phyloP scores from a whole-genome alignment of 139 green algal genomes.

The Gonium pectorale region DNA sequence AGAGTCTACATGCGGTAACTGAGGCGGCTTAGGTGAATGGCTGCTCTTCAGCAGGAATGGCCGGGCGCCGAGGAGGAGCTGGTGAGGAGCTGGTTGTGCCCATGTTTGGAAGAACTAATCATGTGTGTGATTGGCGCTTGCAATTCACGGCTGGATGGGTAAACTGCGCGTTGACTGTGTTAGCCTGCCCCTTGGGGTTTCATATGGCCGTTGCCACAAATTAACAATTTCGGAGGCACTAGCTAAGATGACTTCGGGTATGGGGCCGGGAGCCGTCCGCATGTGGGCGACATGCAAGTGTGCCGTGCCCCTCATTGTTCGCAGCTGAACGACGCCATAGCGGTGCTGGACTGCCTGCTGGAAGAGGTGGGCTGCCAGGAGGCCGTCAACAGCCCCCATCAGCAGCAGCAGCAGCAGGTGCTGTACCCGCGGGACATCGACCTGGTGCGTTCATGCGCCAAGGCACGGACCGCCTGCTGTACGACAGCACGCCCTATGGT shows the following conservation, averaged over 20 bases:
- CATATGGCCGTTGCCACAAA: neutral
- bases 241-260: neutral
- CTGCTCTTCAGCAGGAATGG: no score
- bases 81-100: no score
- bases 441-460: no score
- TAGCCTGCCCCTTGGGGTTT: neutral
- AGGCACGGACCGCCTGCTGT: no score
- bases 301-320: neutral
- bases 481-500: no score
- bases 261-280: no score
- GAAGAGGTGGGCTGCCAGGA: neutral
- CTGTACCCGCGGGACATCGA: neutral
- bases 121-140: neutral
- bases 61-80: no score
- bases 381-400: neutral
- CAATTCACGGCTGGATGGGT: neutral
- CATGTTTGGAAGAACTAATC: no score
- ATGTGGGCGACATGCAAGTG: no score
- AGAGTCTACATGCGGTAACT: no score
- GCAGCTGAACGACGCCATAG: slow-evolving; percentile 30
- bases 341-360: slow-evolving; percentile 15
- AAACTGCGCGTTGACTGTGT: neutral
- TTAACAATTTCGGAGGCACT: neutral
- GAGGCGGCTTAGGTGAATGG: no score
- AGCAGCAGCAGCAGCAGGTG: neutral